Evolutionary conservation across 805 yeast species (phyloP).

Genomic region (Zygosaccharomyces rouxii): DNA sequence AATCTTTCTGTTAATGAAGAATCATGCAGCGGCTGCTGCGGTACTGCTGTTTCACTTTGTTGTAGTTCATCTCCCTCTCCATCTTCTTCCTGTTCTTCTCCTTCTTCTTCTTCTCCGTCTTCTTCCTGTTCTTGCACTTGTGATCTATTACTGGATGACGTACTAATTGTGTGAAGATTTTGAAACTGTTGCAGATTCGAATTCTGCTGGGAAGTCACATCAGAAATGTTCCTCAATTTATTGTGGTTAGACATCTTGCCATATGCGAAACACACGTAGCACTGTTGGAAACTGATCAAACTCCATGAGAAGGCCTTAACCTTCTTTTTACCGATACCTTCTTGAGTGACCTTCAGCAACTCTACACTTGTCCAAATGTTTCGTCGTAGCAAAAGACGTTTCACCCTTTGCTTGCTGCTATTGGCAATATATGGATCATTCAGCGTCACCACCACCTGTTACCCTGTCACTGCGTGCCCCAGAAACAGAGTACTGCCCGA

Average conservation of each 20-base stretch:
- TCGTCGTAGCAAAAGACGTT: conserved; percentile 3
- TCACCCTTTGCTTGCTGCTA: neutral
- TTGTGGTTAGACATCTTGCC: conserved; percentile 35
- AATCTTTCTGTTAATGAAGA: neutral
- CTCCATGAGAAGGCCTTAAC: conserved; percentile 1
- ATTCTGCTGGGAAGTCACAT: conserved; percentile 41
- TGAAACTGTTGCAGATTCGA: conserved; percentile 46
- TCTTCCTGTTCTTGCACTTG: neutral
- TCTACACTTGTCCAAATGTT: neutral
- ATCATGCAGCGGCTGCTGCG: neutral
- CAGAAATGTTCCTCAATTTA: conserved; percentile 36
- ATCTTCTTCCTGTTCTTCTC: neutral
- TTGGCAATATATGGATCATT: neutral
- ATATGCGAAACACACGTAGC: neutral
- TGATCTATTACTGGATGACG: neutral
- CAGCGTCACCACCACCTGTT: neutral
- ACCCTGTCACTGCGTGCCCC: neutral
- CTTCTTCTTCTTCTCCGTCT: neutral
- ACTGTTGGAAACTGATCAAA: neutral
- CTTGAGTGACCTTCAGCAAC: neutral
- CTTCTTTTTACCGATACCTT: neutral
- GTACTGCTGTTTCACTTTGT: neutral
- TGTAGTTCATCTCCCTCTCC: neutral
- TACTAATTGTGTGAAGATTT: conserved; percentile 42
- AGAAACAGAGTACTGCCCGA: neutral